Percentiles rank a stretch among this genome's conserved stretches.
phyloP scores from a whole-genome alignment of 2,329 filamentous ascomycete species.

The Pestalotiopsis fici region DNA sequence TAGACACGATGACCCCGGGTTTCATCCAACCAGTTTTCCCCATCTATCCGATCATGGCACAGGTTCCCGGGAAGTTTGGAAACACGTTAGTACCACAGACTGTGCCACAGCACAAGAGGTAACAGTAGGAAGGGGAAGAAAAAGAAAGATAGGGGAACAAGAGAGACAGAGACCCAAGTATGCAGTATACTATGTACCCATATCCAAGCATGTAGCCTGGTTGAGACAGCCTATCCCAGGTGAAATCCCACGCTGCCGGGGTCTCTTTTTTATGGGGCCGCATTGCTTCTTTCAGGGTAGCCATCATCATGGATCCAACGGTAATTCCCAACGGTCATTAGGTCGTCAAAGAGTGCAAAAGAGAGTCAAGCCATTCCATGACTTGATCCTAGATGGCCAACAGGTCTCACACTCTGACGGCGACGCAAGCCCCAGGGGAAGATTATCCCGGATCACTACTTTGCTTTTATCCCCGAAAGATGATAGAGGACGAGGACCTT shows the following conservation, averaged over 20 bases:
- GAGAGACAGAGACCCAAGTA: background rate
- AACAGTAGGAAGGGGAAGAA: background rate
- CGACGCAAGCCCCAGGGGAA: background rate
- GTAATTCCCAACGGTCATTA: constrained; percentile 1
- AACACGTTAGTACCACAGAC: constrained; percentile 4
- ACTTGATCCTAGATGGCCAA: background rate
- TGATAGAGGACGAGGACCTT: background rate
- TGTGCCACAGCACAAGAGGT: background rate
- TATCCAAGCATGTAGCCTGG: background rate
- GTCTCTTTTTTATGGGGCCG: background rate
- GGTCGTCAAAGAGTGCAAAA: background rate
- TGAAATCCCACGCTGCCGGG: background rate
- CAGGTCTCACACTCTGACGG: background rate
- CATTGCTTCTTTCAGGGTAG: background rate
- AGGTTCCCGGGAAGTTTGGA: constrained; percentile 12
- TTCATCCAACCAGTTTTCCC: constrained; percentile 10
- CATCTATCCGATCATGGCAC: constrained; percentile 12
- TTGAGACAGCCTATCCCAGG: background rate
- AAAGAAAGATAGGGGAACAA: background rate
- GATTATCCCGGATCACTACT: background rate
- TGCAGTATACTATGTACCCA: background rate
- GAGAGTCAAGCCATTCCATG: background rate
- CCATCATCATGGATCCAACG: background rate
- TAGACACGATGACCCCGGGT: constrained; percentile 1
- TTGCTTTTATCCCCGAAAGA: background rate